Conservation (phyloP, 768 basidiomycete species). For the Collybia sp. region DNA sequence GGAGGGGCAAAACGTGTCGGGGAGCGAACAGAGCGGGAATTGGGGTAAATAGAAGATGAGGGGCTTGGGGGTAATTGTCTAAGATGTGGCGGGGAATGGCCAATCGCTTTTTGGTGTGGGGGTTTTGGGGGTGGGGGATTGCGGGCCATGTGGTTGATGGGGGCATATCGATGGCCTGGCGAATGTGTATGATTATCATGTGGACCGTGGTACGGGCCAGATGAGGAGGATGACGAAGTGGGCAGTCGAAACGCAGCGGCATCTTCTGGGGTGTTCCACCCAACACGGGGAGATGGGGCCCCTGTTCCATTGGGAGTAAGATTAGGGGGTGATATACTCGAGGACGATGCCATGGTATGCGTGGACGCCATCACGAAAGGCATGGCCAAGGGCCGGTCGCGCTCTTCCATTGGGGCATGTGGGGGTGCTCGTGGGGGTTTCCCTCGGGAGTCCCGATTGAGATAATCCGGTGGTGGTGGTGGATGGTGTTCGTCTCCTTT, state of each 20-base stretch:
- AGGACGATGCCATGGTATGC: slow-evolving; percentile 22
- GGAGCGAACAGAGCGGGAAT: slow-evolving; percentile 14
- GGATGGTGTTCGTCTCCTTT: slow-evolving; percentile 29
- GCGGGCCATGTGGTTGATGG: slow-evolving; percentile 10
- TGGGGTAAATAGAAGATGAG: slow-evolving; percentile 9
- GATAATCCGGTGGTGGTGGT: slow-evolving; percentile 13
- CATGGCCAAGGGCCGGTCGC: slow-evolving; percentile 48
- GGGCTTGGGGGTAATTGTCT: slow-evolving; percentile 21
- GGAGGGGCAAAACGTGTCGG: slow-evolving; percentile 22
- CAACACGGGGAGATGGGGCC: slow-evolving; percentile 27
- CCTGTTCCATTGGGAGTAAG: slow-evolving; percentile 12
- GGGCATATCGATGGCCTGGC: slow-evolving; percentile 35
- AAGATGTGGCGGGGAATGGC: slow-evolving; percentile 32
- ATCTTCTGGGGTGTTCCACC: slow-evolving; percentile 28
- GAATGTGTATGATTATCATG: slow-evolving; percentile 31
- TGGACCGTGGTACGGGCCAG: slow-evolving; percentile 19
- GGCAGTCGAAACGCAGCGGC: slow-evolving; percentile 22
- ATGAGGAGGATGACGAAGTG: slow-evolving; percentile 18
- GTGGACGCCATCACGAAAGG: slow-evolving; percentile 51
- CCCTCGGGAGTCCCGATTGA: slow-evolving; percentile 23
- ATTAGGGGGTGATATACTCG: slow-evolving; percentile 9
- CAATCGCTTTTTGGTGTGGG: slow-evolving; percentile 21
- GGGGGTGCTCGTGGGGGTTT: slow-evolving; percentile 24
- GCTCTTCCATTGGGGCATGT: slow-evolving; percentile 34
- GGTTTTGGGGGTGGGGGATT: slow-evolving; percentile 11